Evolutionary conservation across 208 protist species (phyloP).

Genomic region (Trypanosoma cruzi): DNA sequence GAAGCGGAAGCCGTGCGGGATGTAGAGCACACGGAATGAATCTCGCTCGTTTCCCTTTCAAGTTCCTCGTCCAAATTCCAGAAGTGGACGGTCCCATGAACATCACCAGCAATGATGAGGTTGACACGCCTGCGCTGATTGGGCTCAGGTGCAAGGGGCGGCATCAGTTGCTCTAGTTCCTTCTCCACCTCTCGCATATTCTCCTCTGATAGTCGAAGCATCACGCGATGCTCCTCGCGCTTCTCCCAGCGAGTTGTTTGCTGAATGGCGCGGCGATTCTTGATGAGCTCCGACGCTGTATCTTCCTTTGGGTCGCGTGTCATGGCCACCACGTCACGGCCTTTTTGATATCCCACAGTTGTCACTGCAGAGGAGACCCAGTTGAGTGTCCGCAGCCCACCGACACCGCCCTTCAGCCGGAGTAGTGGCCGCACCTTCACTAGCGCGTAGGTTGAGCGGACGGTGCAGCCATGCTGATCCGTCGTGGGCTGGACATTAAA

Average conservation of each 20-base stretch:
- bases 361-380: constrained; percentile 82
- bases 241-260: constrained; percentile 68
- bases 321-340: constrained; percentile 35
- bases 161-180: constrained; percentile 69
- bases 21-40: not conserved
- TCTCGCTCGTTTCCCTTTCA: not conserved
- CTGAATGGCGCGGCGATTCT: constrained; percentile 40
- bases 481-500: constrained; percentile 40
- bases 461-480: constrained; percentile 25
- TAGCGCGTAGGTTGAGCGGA: constrained; percentile 73
- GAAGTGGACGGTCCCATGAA: constrained; percentile 73
- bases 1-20: not conserved
- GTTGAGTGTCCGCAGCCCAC: constrained; percentile 64
- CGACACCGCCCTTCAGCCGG: constrained; percentile 80
- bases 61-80: constrained; percentile 91
- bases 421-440: constrained; percentile 81
- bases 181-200: constrained; percentile 83
- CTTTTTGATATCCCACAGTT: constrained; percentile 43
- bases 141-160: constrained; percentile 63
- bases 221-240: constrained; percentile 67
- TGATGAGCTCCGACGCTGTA: constrained; percentile 34
- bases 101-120: constrained; percentile 80
- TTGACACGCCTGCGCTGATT: constrained; percentile 72
- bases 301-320: constrained; percentile 36
- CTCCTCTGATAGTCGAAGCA: constrained; percentile 60